Conservation (phyloP, 2,329 filamentous ascomycete genomes). For the Blastomyces silverae region DNA sequence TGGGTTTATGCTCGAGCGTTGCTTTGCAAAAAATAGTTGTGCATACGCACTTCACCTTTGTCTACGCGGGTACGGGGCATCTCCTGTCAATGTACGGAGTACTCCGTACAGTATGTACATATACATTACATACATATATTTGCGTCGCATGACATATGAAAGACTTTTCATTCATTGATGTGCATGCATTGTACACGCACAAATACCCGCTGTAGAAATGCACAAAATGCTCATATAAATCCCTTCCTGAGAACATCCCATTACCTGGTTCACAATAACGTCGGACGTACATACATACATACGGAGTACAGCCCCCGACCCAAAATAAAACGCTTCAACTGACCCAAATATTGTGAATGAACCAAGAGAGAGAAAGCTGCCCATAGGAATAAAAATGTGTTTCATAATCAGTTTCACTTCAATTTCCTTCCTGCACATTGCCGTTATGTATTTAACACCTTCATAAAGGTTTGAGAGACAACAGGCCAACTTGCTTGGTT, state of each 20-base stretch:
- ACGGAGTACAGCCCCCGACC: not conserved
- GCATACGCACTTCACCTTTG: too few species aligned
- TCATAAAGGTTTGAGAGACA: not conserved
- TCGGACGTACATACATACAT: not conserved
- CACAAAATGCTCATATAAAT: not conserved
- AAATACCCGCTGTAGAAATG: not conserved
- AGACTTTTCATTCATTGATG: not conserved
- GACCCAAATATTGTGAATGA: not conserved
- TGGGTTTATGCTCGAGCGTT: too few species aligned
- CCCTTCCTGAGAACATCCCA: not conserved
- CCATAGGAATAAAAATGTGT: not conserved
- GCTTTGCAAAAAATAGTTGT: too few species aligned
- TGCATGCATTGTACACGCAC: not conserved
- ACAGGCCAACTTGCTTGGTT: not conserved
- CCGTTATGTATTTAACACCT: not conserved
- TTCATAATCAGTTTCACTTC: not conserved
- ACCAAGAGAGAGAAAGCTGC: not conserved
- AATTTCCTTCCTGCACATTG: not conserved
- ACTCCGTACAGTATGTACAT: too few species aligned
- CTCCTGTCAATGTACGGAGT: not conserved
- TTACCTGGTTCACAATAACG: not conserved
- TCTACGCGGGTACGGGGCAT: too few species aligned
- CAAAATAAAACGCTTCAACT: not conserved
- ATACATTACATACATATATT: not conserved
- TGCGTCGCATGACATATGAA: not conserved